These are phyloP conservation scores for Epichloe amarillans DNA, from an alignment of 2,329 filamentous ascomycete species.

Conservation along the genomic window DNA sequence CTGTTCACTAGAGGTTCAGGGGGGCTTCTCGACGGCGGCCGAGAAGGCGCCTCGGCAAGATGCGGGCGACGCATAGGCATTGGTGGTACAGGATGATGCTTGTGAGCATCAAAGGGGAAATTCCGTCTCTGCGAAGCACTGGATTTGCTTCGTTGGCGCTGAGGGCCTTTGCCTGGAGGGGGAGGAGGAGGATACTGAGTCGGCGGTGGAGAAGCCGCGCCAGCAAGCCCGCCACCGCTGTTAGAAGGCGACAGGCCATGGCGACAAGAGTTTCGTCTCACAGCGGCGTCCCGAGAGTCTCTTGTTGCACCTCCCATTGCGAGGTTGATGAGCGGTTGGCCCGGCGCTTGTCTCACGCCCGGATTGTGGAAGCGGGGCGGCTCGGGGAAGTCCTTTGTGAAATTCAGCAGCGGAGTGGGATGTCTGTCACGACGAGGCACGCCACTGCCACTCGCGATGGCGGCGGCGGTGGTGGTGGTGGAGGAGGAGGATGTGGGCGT, in stretches of 20 bases:
- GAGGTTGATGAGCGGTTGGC: conserved; percentile 32
- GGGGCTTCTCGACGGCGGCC: conserved; percentile 7
- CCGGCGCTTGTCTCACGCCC: conserved; percentile 25
- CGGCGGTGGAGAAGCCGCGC: conserved; percentile 9
- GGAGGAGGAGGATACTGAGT: conserved; percentile 12
- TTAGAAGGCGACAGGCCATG: conserved; percentile 3
- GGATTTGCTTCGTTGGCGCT: conserved; percentile 1
- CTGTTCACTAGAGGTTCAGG: conserved; percentile 19
- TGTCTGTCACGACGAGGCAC: conserved; percentile 19
- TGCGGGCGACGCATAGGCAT: conserved; percentile 13
- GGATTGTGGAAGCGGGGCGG: conserved; percentile 40
- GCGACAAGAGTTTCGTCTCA: conserved; percentile 4
- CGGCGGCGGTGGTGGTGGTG: neutral
- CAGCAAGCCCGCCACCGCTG: neutral
- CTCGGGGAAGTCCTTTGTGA: conserved; percentile 47
- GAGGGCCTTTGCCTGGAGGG: conserved; percentile 1
- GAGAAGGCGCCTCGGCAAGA: conserved; percentile 2
- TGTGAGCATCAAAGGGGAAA: neutral
- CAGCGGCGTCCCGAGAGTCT: conserved; percentile 2
- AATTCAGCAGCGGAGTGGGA: conserved; percentile 50
- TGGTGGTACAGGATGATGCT: conserved; percentile 13
- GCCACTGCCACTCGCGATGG: neutral
- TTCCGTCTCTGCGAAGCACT: conserved; percentile 1
- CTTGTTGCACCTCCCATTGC: conserved; percentile 19
- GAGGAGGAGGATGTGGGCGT: neutral